A percentile compares a stretch with the other conserved stretches of the same genome.
Evolutionary conservation across 1,139 yeast species (phyloP).

Genomic region (Geotrichum carabidarum): DNA sequence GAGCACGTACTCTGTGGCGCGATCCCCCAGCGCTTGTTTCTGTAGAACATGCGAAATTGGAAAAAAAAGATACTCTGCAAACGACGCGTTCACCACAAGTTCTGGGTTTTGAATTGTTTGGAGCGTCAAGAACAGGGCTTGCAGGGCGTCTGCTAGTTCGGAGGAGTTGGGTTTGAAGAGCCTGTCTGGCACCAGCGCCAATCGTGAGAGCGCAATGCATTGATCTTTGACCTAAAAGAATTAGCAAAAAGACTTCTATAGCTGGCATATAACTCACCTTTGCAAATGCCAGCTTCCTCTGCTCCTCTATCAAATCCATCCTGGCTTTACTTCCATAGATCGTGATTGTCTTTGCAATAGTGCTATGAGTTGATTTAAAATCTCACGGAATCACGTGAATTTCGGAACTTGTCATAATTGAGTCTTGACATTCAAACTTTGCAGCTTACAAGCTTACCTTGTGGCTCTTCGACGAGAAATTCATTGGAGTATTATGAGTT

Average conservation of each 20-base stretch:
- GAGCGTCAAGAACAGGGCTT: conserved; percentile 19
- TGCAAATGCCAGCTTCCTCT: conserved; percentile 7
- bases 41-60: conserved; percentile 54
- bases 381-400: too few species aligned
- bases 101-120: conserved; percentile 21
- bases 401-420: too few species aligned
- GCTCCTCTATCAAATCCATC: not conserved
- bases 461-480: too few species aligned
- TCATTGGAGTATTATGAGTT: too few species aligned
- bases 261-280: not conserved
- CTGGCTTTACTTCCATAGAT: not conserved
- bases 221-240: conserved; percentile 18
- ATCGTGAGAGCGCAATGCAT: conserved; percentile 43
- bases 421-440: too few species aligned
- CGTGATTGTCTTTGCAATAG: too few species aligned
- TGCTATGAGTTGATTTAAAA: too few species aligned
- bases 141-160: conserved; percentile 35
- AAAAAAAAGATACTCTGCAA: conserved; percentile 60
- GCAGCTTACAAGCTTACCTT: too few species aligned
- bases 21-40: conserved; percentile 40
- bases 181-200: conserved; percentile 41
- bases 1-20: conserved; percentile 44
- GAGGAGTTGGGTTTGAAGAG: conserved; percentile 34
- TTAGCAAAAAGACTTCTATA: not conserved
- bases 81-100: conserved; percentile 35